A percentile compares a stretch with the other conserved stretches of the same genome.
Conservation (phyloP, 306 rosid genomes). For the Aeschynomene evenia region DNA sequence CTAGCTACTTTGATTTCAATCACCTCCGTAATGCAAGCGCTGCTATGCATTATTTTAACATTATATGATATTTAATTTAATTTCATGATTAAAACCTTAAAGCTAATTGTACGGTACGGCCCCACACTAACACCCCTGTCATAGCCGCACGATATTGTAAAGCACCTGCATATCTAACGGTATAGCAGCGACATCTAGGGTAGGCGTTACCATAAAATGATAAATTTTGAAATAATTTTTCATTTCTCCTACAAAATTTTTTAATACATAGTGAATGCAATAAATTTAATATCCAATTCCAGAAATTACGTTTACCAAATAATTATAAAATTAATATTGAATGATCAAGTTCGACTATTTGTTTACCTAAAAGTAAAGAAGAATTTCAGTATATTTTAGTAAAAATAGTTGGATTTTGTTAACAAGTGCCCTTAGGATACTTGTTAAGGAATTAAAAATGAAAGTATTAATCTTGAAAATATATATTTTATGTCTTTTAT, state of each 20-base stretch:
- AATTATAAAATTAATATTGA: neutral
- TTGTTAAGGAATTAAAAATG: too few species aligned
- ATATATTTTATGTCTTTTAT: too few species aligned
- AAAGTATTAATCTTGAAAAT: too few species aligned
- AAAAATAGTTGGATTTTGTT: too few species aligned
- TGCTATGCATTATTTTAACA: neutral
- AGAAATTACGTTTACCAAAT: neutral
- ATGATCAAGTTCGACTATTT: too few species aligned
- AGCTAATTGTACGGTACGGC: constrained; percentile 4
- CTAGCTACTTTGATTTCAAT: neutral
- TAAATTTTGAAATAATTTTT: neutral
- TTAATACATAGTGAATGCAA: neutral
- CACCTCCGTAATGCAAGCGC: neutral
- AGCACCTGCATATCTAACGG: neutral
- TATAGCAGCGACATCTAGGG: neutral
- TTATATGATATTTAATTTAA: neutral
- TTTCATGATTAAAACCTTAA: neutral
- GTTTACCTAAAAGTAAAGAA: too few species aligned
- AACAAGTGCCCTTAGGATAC: too few species aligned
- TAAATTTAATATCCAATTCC: neutral
- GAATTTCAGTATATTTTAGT: too few species aligned
- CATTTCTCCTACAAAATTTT: neutral
- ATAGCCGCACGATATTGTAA: neutral
- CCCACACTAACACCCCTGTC: neutral
- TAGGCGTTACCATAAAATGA: too few species aligned